Evolutionary conservation across 2,329 filamentous ascomycete species (phyloP).

Genomic region (Neofusicoccum umdonicola): DNA sequence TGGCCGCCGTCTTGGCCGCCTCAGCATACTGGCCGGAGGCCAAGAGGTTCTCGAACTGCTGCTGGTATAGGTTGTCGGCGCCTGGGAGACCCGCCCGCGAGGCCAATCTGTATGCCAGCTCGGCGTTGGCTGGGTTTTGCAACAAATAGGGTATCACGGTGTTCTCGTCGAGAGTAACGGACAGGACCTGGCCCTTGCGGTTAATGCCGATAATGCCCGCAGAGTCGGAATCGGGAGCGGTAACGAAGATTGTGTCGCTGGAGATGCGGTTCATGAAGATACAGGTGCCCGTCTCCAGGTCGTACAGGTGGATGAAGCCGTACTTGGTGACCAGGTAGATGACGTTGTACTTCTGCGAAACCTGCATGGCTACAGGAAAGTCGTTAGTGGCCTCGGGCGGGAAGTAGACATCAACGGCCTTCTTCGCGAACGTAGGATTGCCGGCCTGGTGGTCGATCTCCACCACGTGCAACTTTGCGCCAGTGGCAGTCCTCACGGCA

Average conservation of each 20-base stretch:
- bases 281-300: slow-evolving; percentile 89
- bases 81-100: slow-evolving; percentile 91
- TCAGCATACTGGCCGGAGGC: slow-evolving; percentile 76
- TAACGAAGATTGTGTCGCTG: slow-evolving; percentile 98
- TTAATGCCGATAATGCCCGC: slow-evolving; percentile 93
- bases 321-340: slow-evolving; percentile 98
- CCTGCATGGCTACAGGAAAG: slow-evolving; percentile 96
- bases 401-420: slow-evolving; percentile 97
- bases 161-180: slow-evolving; percentile 88
- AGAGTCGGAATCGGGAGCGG: slow-evolving; percentile 77
- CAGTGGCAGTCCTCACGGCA: slow-evolving; percentile 82
- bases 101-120: slow-evolving; percentile 92
- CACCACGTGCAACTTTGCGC: slow-evolving; percentile 94
- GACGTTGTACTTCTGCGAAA: slow-evolving; percentile 94
- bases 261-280: slow-evolving; percentile 99
- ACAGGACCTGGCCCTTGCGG: slow-evolving; percentile 93
- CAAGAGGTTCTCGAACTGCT: slow-evolving; percentile 89
- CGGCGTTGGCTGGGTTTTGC: slow-evolving; percentile 90
- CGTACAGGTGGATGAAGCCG: slow-evolving; percentile 97
- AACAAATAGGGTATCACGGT: slow-evolving; percentile 92
- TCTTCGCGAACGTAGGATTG: slow-evolving; percentile 90
- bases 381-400: slow-evolving; percentile 92
- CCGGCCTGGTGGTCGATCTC: slow-evolving; percentile 91
- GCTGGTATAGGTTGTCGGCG: slow-evolving; percentile 87
- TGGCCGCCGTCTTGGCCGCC: slow-evolving; percentile 93